Evolutionary conservation across 768 basidiomycete species (phyloP), one percentile per base, ranked within the genome.

Genomic region (Lentinula boryana): DNA sequence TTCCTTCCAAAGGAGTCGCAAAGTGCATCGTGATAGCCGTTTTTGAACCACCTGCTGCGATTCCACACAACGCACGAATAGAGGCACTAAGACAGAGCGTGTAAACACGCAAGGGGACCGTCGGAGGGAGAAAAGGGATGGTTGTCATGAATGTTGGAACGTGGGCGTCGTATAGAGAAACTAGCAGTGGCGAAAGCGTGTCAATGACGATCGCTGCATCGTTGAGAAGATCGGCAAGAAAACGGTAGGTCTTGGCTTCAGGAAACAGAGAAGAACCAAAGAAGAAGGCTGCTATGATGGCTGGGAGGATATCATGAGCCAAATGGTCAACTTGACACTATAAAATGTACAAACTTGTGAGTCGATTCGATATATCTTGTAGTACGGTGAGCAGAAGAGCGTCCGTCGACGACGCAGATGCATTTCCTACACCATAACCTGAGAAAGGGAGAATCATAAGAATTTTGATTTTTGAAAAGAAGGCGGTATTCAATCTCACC

Each of bases 341-440:
- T 35, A 6, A 46, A 40, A 18, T 31, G 5, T 33, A 73, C 84
- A 58, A 86, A 48, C 88, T 88, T 2, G 85, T 84, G 5, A 88
- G 65, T 15, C 88, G 80, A 58, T 84, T 81, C 66, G 81, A 84
- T 0, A 78, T 76, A 58, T 89, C 87, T 71, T 87, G 87, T 5
- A 87, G 63, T n/a, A 88, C 79, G 0, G 83, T 85, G 33, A 89
- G 69, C 9, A 89, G 73, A 9, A 89, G 71, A 0, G 88, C 88
- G 56, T 87, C 68, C 0, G 87, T 89, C 4, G 87, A 82, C 1
- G 85, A 84, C 4, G 84, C 85, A 10, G 81, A 80, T 5, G 86
- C 79, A 59, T 87, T 78, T 0, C 88, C 88, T n/a, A 89, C 87
- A 4, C 88, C 88, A 62, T 86, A 81, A 36, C 86, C 87, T 85